A percentile compares a stretch with the other conserved stretches of the same genome.
Evolutionary conservation across 2,329 filamentous ascomycete species (phyloP).

Genomic region (Monilinia polystroma): DNA sequence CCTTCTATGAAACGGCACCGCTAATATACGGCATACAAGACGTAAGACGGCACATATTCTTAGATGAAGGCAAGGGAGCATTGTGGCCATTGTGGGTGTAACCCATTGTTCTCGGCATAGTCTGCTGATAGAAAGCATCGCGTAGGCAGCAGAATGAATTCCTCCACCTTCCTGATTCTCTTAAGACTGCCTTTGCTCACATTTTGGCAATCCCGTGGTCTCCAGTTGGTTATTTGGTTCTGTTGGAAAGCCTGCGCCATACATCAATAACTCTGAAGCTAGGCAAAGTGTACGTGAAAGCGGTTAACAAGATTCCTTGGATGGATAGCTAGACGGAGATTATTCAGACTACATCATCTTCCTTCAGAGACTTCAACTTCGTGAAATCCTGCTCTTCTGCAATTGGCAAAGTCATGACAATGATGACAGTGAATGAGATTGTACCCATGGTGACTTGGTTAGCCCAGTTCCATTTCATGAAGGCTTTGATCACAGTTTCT

Average conservation of each 20-base stretch:
- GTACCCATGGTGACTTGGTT: neutral
- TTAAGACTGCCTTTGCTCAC: neutral
- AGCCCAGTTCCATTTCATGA: neutral
- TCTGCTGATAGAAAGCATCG: constrained; percentile 12
- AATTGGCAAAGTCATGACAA: neutral
- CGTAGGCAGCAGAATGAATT: constrained; percentile 11
- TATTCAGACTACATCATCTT: constrained; percentile 5
- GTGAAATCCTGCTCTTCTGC: neutral
- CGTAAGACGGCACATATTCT: constrained; percentile 22
- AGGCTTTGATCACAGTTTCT: neutral
- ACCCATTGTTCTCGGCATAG: constrained; percentile 6
- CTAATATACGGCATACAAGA: constrained; percentile 20
- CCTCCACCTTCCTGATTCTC: constrained; percentile 21
- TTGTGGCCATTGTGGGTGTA: neutral
- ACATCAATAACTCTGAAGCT: neutral
- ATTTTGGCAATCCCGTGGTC: constrained; percentile 1
- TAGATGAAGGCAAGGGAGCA: constrained; percentile 3
- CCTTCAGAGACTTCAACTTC: neutral
- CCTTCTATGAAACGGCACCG: constrained; percentile 12
- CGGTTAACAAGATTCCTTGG: neutral
- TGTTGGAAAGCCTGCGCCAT: constrained; percentile 8
- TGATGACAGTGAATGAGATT: neutral
- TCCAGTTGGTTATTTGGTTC: constrained; percentile 1
- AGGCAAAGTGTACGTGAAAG: constrained; percentile 13
- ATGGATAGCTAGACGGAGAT: constrained; percentile 18